phyloP scores from a whole-genome alignment of 78 protist species.

The Pelomyxa schiedti region DNA sequence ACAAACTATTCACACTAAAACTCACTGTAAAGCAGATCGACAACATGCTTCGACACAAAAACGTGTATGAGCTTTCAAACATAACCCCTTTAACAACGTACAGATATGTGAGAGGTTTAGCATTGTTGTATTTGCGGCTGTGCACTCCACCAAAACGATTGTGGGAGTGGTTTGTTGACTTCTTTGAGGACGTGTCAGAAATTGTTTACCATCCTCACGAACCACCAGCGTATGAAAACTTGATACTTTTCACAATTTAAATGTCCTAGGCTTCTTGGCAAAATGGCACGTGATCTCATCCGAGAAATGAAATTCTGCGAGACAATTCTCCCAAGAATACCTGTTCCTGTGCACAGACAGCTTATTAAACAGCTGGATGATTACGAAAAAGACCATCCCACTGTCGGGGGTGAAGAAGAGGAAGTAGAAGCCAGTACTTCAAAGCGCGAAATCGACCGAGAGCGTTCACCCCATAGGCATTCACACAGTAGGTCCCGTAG shows the following conservation, averaged over 20 bases:
- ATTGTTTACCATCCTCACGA: neutral
- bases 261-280: slow-evolving; percentile 4
- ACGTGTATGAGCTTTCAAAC: slow-evolving; percentile 8
- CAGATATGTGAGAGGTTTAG: slow-evolving; percentile 16
- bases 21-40: slow-evolving; percentile 5
- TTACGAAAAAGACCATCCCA: neutral
- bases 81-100: too few relatives aligned
- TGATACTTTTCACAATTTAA: neutral
- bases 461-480: neutral
- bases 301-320: neutral
- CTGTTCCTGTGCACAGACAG: slow-evolving; percentile 9
- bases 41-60: slow-evolving; percentile 7
- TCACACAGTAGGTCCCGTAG: neutral
- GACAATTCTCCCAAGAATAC: slow-evolving; percentile 34
- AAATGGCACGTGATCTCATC: neutral
- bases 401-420: neutral
- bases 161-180: neutral
- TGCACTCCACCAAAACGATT: slow-evolving; percentile 12
- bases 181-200: neutral
- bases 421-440: neutral
- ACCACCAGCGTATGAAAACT: neutral
- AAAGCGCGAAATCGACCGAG: neutral
- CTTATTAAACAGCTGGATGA: neutral
- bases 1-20: slow-evolving; percentile 20
- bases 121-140: slow-evolving; percentile 15